Conservation (phyloP, 257 asterid species). For the Solanum chilense region DNA sequence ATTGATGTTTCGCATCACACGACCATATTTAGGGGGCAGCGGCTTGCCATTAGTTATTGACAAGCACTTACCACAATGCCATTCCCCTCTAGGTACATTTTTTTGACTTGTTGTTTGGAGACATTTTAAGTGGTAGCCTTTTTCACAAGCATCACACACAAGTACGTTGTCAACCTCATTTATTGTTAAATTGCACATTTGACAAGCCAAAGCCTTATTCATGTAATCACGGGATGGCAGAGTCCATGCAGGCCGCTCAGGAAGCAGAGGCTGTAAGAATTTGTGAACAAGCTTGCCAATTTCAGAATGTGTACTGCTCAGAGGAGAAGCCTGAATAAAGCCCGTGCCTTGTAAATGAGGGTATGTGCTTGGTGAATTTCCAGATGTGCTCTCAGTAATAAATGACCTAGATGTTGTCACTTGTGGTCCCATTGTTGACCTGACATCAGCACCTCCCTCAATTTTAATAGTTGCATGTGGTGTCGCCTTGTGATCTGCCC, state of each 20-base stretch:
- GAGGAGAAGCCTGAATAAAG: conserved; percentile 24
- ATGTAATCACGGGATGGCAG: conserved; percentile 92
- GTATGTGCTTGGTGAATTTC: conserved; percentile 15
- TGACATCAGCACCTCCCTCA: conserved; percentile 49
- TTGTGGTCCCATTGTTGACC: conserved; percentile 40
- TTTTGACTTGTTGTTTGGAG: conserved; percentile 49
- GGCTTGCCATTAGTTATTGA: conserved; percentile 78
- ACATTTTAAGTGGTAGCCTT: conserved; percentile 92
- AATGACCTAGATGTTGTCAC: conserved; percentile 28
- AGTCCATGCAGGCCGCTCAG: conserved; percentile 64
- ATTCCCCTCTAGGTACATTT: conserved; percentile 74
- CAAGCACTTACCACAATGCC: conserved; percentile 96
- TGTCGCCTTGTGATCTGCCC: conserved; percentile 41
- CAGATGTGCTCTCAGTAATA: conserved; percentile 35
- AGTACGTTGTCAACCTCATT: conserved; percentile 64
- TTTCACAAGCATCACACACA: conserved; percentile 94
- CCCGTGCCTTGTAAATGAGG: conserved; percentile 39
- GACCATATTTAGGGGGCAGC: conserved; percentile 94
- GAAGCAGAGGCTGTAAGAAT: conserved; percentile 40
- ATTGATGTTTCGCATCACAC: conserved; percentile 69
- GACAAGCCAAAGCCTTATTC: conserved; percentile 71
- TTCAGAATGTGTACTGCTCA: conserved; percentile 61
- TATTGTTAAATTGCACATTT: conserved; percentile 44
- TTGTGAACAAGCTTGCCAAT: conserved; percentile 70
- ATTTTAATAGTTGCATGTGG: conserved; percentile 32